These are phyloP conservation scores for Fusarium veterinarium DNA, from an alignment of 2,329 filamentous ascomycete species.

Conservation along the genomic window DNA sequence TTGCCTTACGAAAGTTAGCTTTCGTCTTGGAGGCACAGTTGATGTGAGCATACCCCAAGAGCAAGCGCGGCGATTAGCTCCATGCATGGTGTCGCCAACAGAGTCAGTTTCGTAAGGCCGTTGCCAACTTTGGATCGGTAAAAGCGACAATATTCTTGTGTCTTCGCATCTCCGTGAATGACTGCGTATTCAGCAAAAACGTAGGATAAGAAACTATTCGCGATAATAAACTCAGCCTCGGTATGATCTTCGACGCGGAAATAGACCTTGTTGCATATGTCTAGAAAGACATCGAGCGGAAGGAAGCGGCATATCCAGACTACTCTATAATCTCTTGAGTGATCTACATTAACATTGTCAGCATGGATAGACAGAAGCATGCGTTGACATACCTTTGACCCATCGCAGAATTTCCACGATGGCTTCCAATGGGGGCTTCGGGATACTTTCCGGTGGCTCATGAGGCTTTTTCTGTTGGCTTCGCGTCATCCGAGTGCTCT, in stretches of 20 bases:
- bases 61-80: slow-evolving; percentile 51
- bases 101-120: slow-evolving; percentile 43
- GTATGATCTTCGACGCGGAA: slow-evolving; percentile 50
- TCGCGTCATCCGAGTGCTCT: not conserved
- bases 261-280: slow-evolving; percentile 51
- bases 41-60: slow-evolving; percentile 44
- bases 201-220: slow-evolving; percentile 52
- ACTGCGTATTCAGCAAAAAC: slow-evolving; percentile 49
- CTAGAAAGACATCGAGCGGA: slow-evolving; percentile 46
- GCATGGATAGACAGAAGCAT: fast-evolving
- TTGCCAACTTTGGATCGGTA: slow-evolving; percentile 46
- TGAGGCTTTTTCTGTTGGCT: no score
- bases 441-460: not conserved
- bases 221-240: slow-evolving; percentile 49
- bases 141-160: slow-evolving; percentile 38
- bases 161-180: slow-evolving; percentile 37
- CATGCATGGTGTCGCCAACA: slow-evolving; percentile 48
- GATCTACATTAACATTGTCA: slow-evolving; percentile 30
- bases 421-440: slow-evolving; percentile 47
- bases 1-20: slow-evolving; percentile 35
- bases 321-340: slow-evolving; percentile 42
- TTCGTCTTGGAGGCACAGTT: fast-evolving
- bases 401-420: slow-evolving; percentile 46
- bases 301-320: slow-evolving; percentile 49
- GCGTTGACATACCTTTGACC: slow-evolving; percentile 44